Evolutionary conservation across 805 yeast species (phyloP), one percentile per base, ranked within the genome.

Genomic region (baker's yeast (Saccharomyces cerevisiae)): DNA sequence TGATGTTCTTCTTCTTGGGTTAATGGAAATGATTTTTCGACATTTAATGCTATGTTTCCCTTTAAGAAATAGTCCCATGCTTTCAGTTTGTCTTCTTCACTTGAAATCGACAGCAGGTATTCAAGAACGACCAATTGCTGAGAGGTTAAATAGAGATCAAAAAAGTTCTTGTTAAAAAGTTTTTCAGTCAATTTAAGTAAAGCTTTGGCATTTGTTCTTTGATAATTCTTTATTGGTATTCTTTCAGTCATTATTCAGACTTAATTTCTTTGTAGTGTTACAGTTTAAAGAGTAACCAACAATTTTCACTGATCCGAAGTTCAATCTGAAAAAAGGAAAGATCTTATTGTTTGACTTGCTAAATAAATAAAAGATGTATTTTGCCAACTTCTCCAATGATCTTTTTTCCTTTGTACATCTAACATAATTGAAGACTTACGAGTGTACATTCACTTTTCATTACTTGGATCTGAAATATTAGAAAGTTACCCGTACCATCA

Each of bases 41-140:
- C 67, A 36, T 61, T 61, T 36, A 74, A 47, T 1, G 52, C 60
- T 1, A 72, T 51, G 41, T 67, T 64, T 13, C 73, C 70, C 30
- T 63, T 61, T 48, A 81, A 67, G 53, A 82, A 74, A 17, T 74
- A 73, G 27, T 69, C 63, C 81, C 86, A 81, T 1, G 79, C 59
- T 22, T 61, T 68, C 17, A 64, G 54, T 47, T 56, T 63, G 24
- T 52, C 58, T 9, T 56, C 61, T 26, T 57, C 30, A 53, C 62
- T 66, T 29, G 68, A 61, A 29, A 71, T 61, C n/a, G 72, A 68
- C 17, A 83, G 66, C 2, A 83, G 68, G 51, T 72, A 65, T 46
- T 75, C 76, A 46, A 83, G 66, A 1, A 83, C 75, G 51, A 77
- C 73, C 58, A 76, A 73, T 63, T 83, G 87, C 54, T 78, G 81